Base-by-base conservation (phyloP, 352 stramenopile genomes). In the Phytophthora boehmeriae region DNA sequence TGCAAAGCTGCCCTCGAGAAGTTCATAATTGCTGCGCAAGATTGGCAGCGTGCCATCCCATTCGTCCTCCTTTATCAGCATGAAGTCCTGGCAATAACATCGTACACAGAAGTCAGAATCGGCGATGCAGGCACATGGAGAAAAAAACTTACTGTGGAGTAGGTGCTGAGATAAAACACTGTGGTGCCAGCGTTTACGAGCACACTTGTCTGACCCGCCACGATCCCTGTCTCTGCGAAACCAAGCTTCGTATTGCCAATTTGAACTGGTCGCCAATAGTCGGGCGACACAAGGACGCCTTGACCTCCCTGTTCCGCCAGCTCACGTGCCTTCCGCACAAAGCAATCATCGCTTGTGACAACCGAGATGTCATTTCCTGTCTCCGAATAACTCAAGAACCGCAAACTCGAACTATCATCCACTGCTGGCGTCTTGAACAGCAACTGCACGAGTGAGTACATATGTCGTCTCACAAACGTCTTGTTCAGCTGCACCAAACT, bases 41-140 rank as follows among this genome's bases (percentile, higher is more conserved):
- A 83, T 82, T 2, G 66, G 59, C 10, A 87, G 42, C 11, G 79
- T 69, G 23, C 84, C 75, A 14, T 72, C 60, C 79, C 79, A 89
- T 57, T 89, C 79, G 66, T 89, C 79, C 47, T 89, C 79, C 49
- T 86, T 89, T 71, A 89, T 85, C 11, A 89, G 41, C 79, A 89
- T 86, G 14, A 85, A 86, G 25, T 89, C 79, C 75, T 84, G 30
- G 6, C 51, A n/a, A 47, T 30, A 30, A 30, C 19, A 14, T 11
- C 20, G 11, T 5, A 4, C 22, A 38, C 19, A 60, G 3, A 5
- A 6, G 1, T 27, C 16, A 38, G 20, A 22, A 54, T 27, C 17
- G 5, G 54, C 4, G n/a, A 47, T 17, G 30, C 46, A 42, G 39
- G 4, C 35, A 52, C 23, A 42, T 9, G n/a, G n/a, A 27, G 2